Base-by-base conservation (phyloP, 306 rosid species). In the Psophocarpus tetragonolobus region DNA sequence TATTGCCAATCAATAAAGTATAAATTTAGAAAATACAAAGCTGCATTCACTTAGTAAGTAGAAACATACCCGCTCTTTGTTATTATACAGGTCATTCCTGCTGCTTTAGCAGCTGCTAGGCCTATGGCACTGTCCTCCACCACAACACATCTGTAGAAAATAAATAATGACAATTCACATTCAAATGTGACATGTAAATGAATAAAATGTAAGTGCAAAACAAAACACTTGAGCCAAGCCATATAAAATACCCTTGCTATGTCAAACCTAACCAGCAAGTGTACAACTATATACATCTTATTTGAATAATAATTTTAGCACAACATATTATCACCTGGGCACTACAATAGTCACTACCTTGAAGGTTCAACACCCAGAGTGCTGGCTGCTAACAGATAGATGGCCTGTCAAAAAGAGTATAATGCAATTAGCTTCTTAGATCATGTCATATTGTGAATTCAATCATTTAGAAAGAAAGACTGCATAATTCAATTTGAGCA, bases 81-180 rank as follows among this genome's bases (percentile, higher is more conserved):
- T 75, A 95, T 68, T 80, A 91, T 87, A 69, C 99, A 95, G 68
- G 86, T 95, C 99, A 92, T 95, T 68, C 99, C 97, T 14, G 97
- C 97, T 33, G 85, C 86, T 88, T 92, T 95, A 71, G 97, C 99
- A 54, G 99, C 99, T 51, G 97, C 91, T 56, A 95, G 96, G 84
- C 99, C 96, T 80, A 95, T 95, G 81, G 91, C 92, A 30, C 97
- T 95, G 80, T 95, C 97, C 88, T 92, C 97, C 44, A 92, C 90
- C 87, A 95, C 99, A 68, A 91, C 97, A 84, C 99, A 92, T 79
- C 99, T 95, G 91, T 70, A 72, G 38, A 81, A 76, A 72, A 75
- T 26, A 76, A 26, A 51, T 20, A 36, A 32, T 6, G 53, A 64
- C 30, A 72, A 68, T 61, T 69, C 69, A 83, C 29, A 68, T 47